phyloP scores from a whole-genome alignment of 2,329 filamentous ascomycete species.

The Epichloe uncinata region DNA sequence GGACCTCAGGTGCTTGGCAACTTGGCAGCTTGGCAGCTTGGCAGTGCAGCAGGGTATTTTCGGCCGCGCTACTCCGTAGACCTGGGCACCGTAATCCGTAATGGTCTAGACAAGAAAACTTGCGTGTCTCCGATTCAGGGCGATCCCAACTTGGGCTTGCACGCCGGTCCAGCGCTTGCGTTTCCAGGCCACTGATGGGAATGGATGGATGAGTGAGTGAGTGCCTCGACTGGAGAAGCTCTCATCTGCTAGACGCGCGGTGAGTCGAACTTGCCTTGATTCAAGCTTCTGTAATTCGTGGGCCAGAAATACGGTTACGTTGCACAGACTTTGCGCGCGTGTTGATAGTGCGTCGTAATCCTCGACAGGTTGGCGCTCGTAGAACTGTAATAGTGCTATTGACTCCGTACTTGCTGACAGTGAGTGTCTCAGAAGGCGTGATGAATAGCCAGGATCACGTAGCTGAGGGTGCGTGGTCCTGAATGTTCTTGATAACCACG shows the following conservation, averaged over 20 bases:
- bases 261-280: too few relatives aligned
- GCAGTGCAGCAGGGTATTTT: constrained; percentile 5
- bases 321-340: background rate
- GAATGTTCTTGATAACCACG: background rate
- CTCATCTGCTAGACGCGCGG: too few relatives aligned
- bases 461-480: background rate
- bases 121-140: background rate
- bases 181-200: background rate
- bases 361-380: background rate
- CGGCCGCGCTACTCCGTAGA: background rate
- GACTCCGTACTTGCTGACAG: background rate
- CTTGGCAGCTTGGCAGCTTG: background rate
- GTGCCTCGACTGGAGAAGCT: too few relatives aligned
- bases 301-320: background rate
- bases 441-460: background rate
- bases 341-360: background rate
- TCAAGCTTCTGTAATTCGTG: background rate
- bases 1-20: background rate
- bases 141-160: background rate
- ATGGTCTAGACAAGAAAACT: too few relatives aligned
- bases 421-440: background rate
- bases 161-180: background rate
- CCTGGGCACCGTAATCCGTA: background rate
- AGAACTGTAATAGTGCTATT: background rate
- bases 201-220: background rate